Base-by-base conservation (phyloP, 805 yeast genomes). In the Kazachstania psychrophila region DNA sequence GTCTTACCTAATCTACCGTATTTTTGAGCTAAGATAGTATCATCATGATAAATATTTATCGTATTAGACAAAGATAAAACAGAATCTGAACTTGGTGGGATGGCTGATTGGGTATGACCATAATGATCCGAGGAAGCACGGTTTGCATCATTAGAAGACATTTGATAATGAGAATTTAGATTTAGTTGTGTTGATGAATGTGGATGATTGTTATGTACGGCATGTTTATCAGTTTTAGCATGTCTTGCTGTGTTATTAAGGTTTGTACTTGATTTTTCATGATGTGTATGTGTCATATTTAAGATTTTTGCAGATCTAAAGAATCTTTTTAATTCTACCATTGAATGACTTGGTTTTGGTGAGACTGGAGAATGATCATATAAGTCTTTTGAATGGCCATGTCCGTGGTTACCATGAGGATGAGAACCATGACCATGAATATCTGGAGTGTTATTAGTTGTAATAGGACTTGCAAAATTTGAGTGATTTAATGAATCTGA, bases 1-100 rank as follows among this genome's bases (percentile, higher is more conserved):
- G 78, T 70, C 53, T 79, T 79, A 34, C 89, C 88, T 43, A 79
- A 57, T 45, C 74, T 78, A 38, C 89, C 85, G 54, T 82, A 83
- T 49, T 81, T 77, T 40, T 66, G 68, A 10, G 69, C 68, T 33
- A 75, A 54, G 0, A 70, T 65, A 11, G 77, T 73, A 41, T 73
- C 78, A 27, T 68, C 68, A 43, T 69, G 75, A 45, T 60, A 60
- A 13, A 69, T 72, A 60, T 51, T 53, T 11, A 53, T 48, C 33
- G 53, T 54, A 41, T 55, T 56, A 14, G 59, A 55, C 35, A 50
- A 38, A n/a, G 57, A 59, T 23, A 51, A 44, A 24, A 52, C 52
- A n/a, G 55, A 59, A 38, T 51, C 61, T 6, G 61, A 44, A 35
- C 58, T 47, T 17, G 65, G 63, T 26, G 63, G 62, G 26, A 59